These are phyloP conservation scores for Termitomyces sp. DNA, from an alignment of 768 basidiomycete genomes.

Conservation along the genomic window DNA sequence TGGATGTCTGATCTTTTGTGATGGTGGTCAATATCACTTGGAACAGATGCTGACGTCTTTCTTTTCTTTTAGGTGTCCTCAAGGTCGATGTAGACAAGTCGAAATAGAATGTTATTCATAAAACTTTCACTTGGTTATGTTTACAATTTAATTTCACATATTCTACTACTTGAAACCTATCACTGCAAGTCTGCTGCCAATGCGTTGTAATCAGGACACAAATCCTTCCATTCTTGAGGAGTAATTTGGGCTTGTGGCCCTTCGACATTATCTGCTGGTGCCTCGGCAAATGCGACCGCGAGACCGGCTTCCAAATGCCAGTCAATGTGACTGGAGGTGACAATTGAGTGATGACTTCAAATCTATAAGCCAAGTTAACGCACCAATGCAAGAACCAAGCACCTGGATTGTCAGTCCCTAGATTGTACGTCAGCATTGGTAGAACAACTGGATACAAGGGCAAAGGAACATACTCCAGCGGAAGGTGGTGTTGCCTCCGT, in stretches of 20 bases:
- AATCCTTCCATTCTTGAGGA: conserved; percentile 22
- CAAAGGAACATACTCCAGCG: conserved; percentile 22
- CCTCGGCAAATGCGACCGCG: conserved; percentile 27
- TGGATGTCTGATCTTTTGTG: conserved; percentile 71
- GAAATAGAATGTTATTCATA: background rate
- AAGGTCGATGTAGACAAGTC: no score
- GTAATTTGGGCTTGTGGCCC: conserved; percentile 25
- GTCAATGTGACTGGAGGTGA: conserved; percentile 24
- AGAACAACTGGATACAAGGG: background rate
- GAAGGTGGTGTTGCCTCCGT: conserved; percentile 31
- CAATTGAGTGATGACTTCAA: background rate
- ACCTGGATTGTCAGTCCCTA: conserved; percentile 49
- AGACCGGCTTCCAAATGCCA: conserved; percentile 32
- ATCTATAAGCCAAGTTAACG: background rate
- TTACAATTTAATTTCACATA: background rate
- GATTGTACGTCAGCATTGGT: background rate
- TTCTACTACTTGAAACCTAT: background rate
- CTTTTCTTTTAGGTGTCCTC: background rate
- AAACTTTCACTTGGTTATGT: background rate
- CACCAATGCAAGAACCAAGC: conserved; percentile 48
- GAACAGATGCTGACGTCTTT: background rate
- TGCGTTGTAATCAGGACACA: conserved; percentile 23
- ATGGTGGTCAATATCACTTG: background rate
- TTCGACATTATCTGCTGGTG: conserved; percentile 19
- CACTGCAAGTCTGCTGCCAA: conserved; percentile 23